Evolutionary conservation across 805 yeast genomes (phyloP).

Genomic region (Cephaloascus albidus): DNA sequence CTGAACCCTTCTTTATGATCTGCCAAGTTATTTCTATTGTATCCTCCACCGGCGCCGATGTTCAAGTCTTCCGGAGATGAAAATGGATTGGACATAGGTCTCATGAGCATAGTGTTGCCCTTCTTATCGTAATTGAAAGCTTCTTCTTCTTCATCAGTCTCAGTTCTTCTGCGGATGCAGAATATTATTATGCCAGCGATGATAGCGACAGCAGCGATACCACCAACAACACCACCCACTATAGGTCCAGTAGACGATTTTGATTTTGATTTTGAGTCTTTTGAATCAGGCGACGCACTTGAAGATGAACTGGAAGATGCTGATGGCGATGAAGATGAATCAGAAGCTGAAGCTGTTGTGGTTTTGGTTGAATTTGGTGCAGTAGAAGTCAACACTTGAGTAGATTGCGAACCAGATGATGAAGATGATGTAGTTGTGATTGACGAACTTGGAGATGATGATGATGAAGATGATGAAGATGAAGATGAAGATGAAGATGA

Average conservation of each 20-base stretch:
- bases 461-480: slow-evolving; percentile 4
- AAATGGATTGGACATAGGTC: slow-evolving; percentile 50
- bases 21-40: slow-evolving; percentile 1
- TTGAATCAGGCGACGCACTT: slow-evolving; percentile 18
- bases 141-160: slow-evolving; percentile 42
- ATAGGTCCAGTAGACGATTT: not conserved
- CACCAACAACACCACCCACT: slow-evolving; percentile 23
- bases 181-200: slow-evolving; percentile 20
- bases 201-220: slow-evolving; percentile 7
- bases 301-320: slow-evolving; percentile 3
- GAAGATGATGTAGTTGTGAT: not conserved
- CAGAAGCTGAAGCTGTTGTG: not conserved
- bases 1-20: slow-evolving; percentile 9
- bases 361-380: not conserved
- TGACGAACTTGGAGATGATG: not conserved
- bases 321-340: not conserved
- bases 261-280: slow-evolving; percentile 9
- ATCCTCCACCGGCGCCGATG: slow-evolving; percentile 11
- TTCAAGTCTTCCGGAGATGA: slow-evolving; percentile 47
- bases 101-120: slow-evolving; percentile 15
- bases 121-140: slow-evolving; percentile 39
- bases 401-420: no score
- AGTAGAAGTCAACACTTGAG: no score
- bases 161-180: slow-evolving; percentile 24
- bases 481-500: slow-evolving; percentile 4